These are phyloP conservation scores for Actinomucor elegans DNA, from an alignment of 371 early-diverging fungal species.

Conservation along the genomic window DNA sequence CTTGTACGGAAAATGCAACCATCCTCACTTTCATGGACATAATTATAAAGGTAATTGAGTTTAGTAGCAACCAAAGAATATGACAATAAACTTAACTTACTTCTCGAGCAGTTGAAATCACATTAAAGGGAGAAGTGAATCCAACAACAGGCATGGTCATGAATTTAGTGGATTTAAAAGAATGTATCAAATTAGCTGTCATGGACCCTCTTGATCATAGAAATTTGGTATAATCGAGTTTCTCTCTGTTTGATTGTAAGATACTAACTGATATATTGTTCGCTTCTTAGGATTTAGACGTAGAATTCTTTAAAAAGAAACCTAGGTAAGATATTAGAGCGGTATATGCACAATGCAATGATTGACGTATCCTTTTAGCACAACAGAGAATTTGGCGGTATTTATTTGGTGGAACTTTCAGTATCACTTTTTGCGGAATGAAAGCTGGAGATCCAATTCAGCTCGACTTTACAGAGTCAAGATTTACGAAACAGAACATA, in stretches of 20 bases:
- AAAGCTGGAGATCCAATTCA: conserved; percentile 18
- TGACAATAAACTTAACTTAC: no score
- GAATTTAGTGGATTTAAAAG: conserved; percentile 80
- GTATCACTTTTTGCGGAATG: conserved; percentile 38
- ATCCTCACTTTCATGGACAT: conserved; percentile 85
- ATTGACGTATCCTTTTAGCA: conserved; percentile 45
- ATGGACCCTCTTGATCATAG: conserved; percentile 85
- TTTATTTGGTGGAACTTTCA: conserved; percentile 78
- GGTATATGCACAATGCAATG: background rate
- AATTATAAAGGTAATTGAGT: conserved; percentile 71
- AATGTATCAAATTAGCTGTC: conserved; percentile 67
- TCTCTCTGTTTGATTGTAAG: no score
- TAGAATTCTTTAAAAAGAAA: conserved; percentile 66
- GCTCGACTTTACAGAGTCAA: conserved; percentile 63
- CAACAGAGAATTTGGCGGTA: conserved; percentile 87
- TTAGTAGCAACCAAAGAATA: no score
- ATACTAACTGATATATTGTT: background rate
- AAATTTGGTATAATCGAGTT: conserved; percentile 75
- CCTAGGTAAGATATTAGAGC: conserved; percentile 30
- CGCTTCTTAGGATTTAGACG: conserved; percentile 68
- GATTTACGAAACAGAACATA: conserved; percentile 74
- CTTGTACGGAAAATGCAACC: conserved; percentile 90
- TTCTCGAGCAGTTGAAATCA: conserved; percentile 50
- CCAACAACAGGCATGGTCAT: conserved; percentile 85
- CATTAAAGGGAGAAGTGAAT: conserved; percentile 73